Evolutionary conservation across 2,329 filamentous ascomycete species (phyloP), one percentile per base, ranked within the genome.

Genomic region (Nannizziopsis barbatae): DNA sequence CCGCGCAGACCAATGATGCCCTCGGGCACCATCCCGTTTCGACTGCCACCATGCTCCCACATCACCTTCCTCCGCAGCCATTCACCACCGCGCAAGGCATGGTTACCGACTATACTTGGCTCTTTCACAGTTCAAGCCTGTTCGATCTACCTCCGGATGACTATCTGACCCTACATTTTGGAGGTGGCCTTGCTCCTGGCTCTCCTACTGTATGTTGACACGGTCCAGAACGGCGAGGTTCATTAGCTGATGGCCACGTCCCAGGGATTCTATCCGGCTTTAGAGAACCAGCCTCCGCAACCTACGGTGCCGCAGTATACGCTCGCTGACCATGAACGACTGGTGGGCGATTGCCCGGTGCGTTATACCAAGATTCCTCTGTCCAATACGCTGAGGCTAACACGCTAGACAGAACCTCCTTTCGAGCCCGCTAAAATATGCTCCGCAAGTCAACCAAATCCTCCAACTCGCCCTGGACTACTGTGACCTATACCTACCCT

Each of bases 401-500:
- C 35, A 18, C 31, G 18, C 10, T 11, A 20, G 5, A 2, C 39
- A 55, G 53, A 41, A 41, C 10, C 51, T 55, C 15, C 9, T 52
- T 7, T 45, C 43, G 2, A 45, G 45, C 15, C 49, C 49, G 18
- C 39, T 55, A 17, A 53, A 52, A 31, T 46, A 53, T 37, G 37
- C 39, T 4, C 15, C 47, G 5, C 51, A 52, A 47, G 36, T 45
- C 10, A 50, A 53, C 20, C 41, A 43, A 14, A 41, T 52, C n/a
- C 37, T 55, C 12, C 47, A 33, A 15, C 38, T 47, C 9, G 53
- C 52, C n/a, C 45, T 57, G 6, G 53, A 57, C 33, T 57, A 57
- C 39, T 55, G 54, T 42, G 52, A 57, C 33, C 37, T 55, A 12
- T 56, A 54, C 43, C 47, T 57, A 47, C 53, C 54, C 11, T 40